Base-by-base conservation (phyloP, 2,329 filamentous ascomycete species). In the Tolypocladium paradoxum region DNA sequence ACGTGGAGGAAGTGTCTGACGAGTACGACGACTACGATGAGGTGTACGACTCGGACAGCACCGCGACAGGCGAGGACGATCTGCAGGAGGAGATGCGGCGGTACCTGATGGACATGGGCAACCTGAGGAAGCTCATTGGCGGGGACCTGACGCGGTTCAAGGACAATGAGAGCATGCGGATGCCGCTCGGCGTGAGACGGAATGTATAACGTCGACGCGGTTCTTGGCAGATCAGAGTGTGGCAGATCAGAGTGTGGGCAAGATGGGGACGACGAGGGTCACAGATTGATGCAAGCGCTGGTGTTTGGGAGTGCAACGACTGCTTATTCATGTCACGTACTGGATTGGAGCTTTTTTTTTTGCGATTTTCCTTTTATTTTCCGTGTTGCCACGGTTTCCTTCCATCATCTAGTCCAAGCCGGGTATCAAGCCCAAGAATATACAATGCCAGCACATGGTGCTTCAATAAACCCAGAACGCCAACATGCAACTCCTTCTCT, bases 81-180 rank as follows among this genome's bases (percentile, higher is more conserved):
- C 80, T 91, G 73, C 88, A 96, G 65, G 83, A 84, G n/a, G 83
- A 89, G 63, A 92, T 95, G 76, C 83, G 91, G 60, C 84, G 86
- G 36, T 79, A 97, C 64, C 75, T 99, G 58, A 83, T 84, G 60
- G 91, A 97, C 73, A 86, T 86, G 68, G 83, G 83, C 62, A 97
- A 96, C 55, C 54, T 71, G 56, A 61, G 68, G 37, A 71, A 70
- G 60, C 59, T 71, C 73, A 83, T 97, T 57, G 84, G 82, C 7
- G 90, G 93, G 62, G 93, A 97, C 67, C 81, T 87, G 68, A 73
- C 74, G 53, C 75, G 88, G 38, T 93, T 72, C 61, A 64, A 64
- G 62, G 87, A 90, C 62, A 79, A 82, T 52, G 77, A 81, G 53
- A 74, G 78, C 22, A 81, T 83, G 55, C 70, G 76, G 24, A 69